Evolutionary conservation across 768 basidiomycete genomes (phyloP).

Genomic region (Boletus rubescentipes): DNA sequence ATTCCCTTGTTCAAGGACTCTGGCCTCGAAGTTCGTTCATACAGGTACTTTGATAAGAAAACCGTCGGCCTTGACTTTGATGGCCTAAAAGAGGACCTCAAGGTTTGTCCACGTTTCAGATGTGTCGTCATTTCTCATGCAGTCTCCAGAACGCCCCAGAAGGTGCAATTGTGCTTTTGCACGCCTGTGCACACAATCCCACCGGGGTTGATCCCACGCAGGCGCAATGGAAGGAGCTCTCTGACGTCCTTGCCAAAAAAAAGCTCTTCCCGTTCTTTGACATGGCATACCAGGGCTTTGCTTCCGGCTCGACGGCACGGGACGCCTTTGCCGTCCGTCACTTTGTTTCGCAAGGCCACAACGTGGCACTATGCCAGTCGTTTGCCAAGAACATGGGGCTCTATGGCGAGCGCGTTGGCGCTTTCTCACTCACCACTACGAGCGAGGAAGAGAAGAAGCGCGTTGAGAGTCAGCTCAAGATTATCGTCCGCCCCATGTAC

Average conservation of each 20-base stretch:
- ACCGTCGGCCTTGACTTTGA: constrained; percentile 92
- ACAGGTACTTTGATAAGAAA: constrained; percentile 92
- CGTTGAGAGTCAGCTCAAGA: constrained; percentile 93
- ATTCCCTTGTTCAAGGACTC: constrained; percentile 91
- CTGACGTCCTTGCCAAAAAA: constrained; percentile 83
- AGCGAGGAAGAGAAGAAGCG: constrained; percentile 78
- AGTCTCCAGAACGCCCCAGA: constrained; percentile 60
- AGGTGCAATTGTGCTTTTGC: constrained; percentile 82
- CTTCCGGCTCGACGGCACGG: constrained; percentile 84
- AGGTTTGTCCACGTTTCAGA: constrained; percentile 46
- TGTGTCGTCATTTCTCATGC: constrained; percentile 12
- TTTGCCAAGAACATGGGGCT: constrained; percentile 99
- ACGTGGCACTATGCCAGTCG: constrained; percentile 87
- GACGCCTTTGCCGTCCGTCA: constrained; percentile 96
- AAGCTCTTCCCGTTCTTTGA: constrained; percentile 98
- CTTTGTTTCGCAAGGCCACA: constrained; percentile 89
- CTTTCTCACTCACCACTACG: constrained; percentile 78
- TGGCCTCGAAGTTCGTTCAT: constrained; percentile 87
- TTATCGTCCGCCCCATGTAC: constrained; percentile 94
- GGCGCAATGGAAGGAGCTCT: constrained; percentile 90
- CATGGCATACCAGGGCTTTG: constrained; percentile 99
- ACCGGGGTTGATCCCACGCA: constrained; percentile 94
- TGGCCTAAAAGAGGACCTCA: constrained; percentile 84
- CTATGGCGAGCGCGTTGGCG: constrained; percentile 98
- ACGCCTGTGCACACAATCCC: constrained; percentile 99